A percentile compares a stretch with the other conserved stretches of the same genome.
Evolutionary conservation across 1,139 yeast species (phyloP).

Genomic region (Debaryomyces subglobosus): DNA sequence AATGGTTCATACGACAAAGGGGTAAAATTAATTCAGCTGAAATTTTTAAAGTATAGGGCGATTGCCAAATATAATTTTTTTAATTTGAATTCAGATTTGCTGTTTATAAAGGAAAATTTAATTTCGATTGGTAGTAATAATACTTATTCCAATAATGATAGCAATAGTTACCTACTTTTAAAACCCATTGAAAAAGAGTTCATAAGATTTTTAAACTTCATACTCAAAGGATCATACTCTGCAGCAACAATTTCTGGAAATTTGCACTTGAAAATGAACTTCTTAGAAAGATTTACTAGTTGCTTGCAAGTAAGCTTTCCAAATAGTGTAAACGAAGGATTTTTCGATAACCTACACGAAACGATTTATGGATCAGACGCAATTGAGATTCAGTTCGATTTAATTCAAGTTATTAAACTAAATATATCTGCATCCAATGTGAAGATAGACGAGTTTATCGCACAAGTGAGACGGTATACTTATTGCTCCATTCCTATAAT

Average conservation of each 20-base stretch:
- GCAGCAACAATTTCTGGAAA: slow-evolving; percentile 10
- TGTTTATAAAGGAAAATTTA: slow-evolving; percentile 7
- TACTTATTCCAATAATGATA: neutral
- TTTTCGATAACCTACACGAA: slow-evolving; percentile 4
- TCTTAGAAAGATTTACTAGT: slow-evolving; percentile 10
- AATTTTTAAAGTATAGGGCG: slow-evolving; percentile 11
- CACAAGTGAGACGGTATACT: slow-evolving; percentile 11
- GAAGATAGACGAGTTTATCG: slow-evolving; percentile 12
- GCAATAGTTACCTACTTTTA: slow-evolving; percentile 8
- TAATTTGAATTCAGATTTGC: slow-evolving; percentile 15
- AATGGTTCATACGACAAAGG: slow-evolving; percentile 14
- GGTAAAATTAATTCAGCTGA: slow-evolving; percentile 11
- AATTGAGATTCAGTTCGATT: slow-evolving; percentile 15
- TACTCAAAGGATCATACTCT: slow-evolving; percentile 11
- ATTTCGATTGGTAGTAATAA: slow-evolving; percentile 11
- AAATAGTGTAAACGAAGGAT: neutral
- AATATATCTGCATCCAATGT: slow-evolving; percentile 8
- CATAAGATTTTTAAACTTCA: slow-evolving; percentile 14
- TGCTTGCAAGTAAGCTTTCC: slow-evolving; percentile 16
- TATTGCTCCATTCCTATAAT: slow-evolving; percentile 12
- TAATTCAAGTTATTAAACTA: slow-evolving; percentile 13
- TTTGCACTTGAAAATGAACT: slow-evolving; percentile 7
- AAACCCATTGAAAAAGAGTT: slow-evolving; percentile 17
- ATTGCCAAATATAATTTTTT: slow-evolving; percentile 16
- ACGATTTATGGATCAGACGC: slow-evolving; percentile 16